Percentiles rank a stretch among this genome's conserved stretches.
phyloP scores from a whole-genome alignment of 1,284 basidiomycete species.

The Moesziomyces globuligerus region DNA sequence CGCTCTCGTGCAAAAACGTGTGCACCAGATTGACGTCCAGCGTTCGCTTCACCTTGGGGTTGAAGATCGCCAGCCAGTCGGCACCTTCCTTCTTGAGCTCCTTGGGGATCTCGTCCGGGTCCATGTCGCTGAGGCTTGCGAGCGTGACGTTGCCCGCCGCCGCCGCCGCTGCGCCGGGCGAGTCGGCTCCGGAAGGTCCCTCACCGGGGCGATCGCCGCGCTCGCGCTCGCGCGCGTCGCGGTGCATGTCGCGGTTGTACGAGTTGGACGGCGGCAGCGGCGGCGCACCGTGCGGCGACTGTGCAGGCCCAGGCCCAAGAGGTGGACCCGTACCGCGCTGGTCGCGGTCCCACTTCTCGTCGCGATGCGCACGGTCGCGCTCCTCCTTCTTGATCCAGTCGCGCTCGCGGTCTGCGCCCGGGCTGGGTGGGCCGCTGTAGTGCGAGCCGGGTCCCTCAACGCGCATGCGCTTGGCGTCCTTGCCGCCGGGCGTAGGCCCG shows the following conservation, averaged over 20 bases:
- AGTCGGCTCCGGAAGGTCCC: constrained; percentile 24
- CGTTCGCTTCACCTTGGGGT: constrained; percentile 80
- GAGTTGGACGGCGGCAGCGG: constrained; percentile 47
- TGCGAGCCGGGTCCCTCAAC: constrained; percentile 42
- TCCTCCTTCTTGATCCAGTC: constrained; percentile 63
- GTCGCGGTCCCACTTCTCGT: constrained; percentile 62
- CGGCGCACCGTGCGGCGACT: constrained; percentile 48
- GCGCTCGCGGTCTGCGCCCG: constrained; percentile 56
- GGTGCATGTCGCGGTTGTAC: constrained; percentile 43
- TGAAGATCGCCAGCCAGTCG: constrained; percentile 97
- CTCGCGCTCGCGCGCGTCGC: constrained; percentile 39
- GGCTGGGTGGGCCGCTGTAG: constrained; percentile 52
- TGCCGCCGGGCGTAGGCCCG: constrained; percentile 63
- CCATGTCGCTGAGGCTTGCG: constrained; percentile 58
- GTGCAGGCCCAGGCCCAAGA: constrained; percentile 40
- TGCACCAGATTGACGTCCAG: constrained; percentile 90
- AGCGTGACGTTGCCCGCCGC: constrained; percentile 63
- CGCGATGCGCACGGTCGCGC: constrained; percentile 50
- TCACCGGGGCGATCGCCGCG: constrained; percentile 30
- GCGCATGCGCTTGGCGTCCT: constrained; percentile 51
- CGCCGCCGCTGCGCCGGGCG: constrained; percentile 33
- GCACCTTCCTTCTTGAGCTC: constrained; percentile 79
- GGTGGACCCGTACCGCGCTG: constrained; percentile 47
- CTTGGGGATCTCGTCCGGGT: constrained; percentile 68
- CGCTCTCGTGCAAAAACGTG: constrained; percentile 88